Conservation (phyloP, 495 filamentous ascomycete species). For the Hypoxylon cercidicola region DNA sequence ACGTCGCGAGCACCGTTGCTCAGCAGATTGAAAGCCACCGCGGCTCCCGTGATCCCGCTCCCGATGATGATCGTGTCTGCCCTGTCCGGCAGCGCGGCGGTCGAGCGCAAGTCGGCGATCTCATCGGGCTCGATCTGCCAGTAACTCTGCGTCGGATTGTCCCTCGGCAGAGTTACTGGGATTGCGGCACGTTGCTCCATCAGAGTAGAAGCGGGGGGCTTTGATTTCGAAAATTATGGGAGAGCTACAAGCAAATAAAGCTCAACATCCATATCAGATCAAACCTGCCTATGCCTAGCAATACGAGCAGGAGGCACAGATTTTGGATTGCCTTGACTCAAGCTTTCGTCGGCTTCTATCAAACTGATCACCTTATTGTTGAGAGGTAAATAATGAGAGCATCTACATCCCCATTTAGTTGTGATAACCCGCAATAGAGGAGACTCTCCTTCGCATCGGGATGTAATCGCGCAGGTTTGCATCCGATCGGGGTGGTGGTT, state of each 20-base stretch:
- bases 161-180: conserved; percentile 60
- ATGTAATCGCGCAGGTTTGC: conserved; percentile 19
- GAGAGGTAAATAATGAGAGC: neutral
- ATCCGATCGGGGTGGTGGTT: conserved; percentile 6
- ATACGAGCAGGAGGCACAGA: no score
- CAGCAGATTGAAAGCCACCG: conserved; percentile 68
- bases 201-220: neutral
- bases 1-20: conserved; percentile 43
- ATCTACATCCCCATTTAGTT: neutral
- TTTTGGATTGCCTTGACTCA: no score
- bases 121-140: conserved; percentile 74
- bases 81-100: conserved; percentile 53
- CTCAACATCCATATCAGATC: neutral
- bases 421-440: neutral
- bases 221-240: neutral
- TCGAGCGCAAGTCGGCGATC: conserved; percentile 64
- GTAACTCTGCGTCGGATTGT: conserved; percentile 72
- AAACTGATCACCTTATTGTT: no score
- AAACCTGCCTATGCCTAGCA: neutral
- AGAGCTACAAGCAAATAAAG: neutral
- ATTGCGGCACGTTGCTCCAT: conserved; percentile 60
- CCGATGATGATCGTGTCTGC: conserved; percentile 73
- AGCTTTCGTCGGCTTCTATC: no score
- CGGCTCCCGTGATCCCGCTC: conserved; percentile 74
- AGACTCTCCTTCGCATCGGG: conserved; percentile 7